Conservation (phyloP, 129 eudicot species). For the Lactuca sativa region DNA sequence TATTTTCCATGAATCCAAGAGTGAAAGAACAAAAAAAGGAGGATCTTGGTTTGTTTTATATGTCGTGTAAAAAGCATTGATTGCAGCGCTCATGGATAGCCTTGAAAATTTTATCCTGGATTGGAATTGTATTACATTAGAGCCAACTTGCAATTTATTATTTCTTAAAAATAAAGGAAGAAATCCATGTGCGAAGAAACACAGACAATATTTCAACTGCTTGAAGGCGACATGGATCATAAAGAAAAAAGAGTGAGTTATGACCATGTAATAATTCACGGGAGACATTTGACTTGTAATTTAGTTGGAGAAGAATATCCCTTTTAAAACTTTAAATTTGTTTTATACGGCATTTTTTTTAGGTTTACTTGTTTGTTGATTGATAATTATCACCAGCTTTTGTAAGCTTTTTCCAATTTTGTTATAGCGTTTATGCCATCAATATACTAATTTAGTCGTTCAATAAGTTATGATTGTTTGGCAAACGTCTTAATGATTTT, state of each 20-base stretch:
- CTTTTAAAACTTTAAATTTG: neutral
- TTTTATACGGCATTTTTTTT: neutral
- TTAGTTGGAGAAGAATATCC: neutral
- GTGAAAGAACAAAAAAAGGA: slow-evolving; percentile 18
- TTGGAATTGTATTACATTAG: slow-evolving; percentile 18
- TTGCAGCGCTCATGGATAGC: slow-evolving; percentile 10
- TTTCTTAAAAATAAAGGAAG: neutral
- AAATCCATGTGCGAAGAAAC: slow-evolving; percentile 4
- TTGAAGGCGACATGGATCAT: slow-evolving; percentile 25
- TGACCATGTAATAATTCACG: slow-evolving; percentile 8
- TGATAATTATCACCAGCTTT: too few relatives aligned
- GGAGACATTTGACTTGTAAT: slow-evolving; percentile 9
- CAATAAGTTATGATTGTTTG: too few relatives aligned
- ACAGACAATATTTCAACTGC: slow-evolving; percentile 24
- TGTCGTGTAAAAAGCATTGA: slow-evolving; percentile 30
- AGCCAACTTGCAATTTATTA: slow-evolving; percentile 26
- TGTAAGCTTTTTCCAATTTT: too few relatives aligned
- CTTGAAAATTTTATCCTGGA: neutral
- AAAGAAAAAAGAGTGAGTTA: slow-evolving; percentile 18
- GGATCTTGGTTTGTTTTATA: slow-evolving; percentile 41
- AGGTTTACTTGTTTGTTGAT: neutral
- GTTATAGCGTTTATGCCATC: too few relatives aligned
- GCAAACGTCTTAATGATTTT: too few relatives aligned
- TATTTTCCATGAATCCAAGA: neutral
- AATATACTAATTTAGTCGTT: too few relatives aligned